Evolutionary conservation across 257 asterid species (phyloP).

Genomic region (Nemophila menziesii): DNA sequence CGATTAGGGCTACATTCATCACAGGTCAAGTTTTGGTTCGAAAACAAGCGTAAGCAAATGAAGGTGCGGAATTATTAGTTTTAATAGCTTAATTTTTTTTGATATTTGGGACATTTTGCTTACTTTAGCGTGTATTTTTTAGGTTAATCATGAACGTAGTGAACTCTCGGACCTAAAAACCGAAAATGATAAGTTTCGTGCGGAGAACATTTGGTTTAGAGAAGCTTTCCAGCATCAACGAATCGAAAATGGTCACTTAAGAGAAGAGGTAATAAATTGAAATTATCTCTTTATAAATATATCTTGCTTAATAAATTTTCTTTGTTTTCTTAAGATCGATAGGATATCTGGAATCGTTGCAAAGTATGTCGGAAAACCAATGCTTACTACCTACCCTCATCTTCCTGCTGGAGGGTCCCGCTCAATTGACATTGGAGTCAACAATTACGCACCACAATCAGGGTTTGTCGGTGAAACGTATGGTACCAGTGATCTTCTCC

Average conservation of each 20-base stretch:
- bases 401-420: too few relatives aligned
- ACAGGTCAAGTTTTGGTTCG: conserved; percentile 29
- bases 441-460: too few relatives aligned
- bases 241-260: conserved; percentile 8
- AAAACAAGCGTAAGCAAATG: conserved; percentile 24
- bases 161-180: conserved; percentile 1
- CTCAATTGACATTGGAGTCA: too few relatives aligned
- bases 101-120: conserved; percentile 1
- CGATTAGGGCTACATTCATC: conserved; percentile 16
- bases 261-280: conserved; percentile 4
- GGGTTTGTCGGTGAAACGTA: too few relatives aligned
- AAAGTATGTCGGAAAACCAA: too few relatives aligned
- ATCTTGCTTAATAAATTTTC: too few relatives aligned
- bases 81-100: not conserved
- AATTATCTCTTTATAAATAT: too few relatives aligned
- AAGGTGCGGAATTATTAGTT: conserved; percentile 11
- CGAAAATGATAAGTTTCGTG: conserved; percentile 7
- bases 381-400: too few relatives aligned
- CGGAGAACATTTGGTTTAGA: conserved; percentile 3
- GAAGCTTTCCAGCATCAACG: conserved; percentile 6
- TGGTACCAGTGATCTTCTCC: too few relatives aligned
- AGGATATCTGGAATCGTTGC: too few relatives aligned
- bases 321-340: too few relatives aligned
- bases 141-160: conserved; percentile 6
- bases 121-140: not conserved